Base-by-base conservation (phyloP, 805 yeast genomes). In the Candida michaelii region DNA sequence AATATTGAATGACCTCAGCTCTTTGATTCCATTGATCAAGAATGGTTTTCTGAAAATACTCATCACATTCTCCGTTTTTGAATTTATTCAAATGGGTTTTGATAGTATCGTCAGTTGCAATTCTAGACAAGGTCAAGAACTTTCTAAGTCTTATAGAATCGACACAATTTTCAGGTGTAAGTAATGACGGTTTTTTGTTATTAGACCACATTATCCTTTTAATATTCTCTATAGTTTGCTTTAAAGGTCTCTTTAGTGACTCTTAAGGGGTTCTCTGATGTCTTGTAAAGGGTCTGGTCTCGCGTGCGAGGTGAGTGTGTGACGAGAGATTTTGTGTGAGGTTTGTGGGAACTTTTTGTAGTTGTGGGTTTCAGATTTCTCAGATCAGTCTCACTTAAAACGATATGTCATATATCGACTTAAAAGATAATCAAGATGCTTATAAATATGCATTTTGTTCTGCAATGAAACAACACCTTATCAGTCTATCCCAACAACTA, bases 61-160 rank as follows among this genome's bases (percentile, higher is more conserved):
- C 39, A 36, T 54, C 59, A 47, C 74, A 70, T 5, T 53, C 48
- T 2, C 40, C 43, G 7, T 47, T 37, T 1, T 39, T 34, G 17
- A 60, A 41, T 39, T 60, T 70, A 49, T 69, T 68, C 37, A 70
- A 50, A 47, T 69, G 74, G 32, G 65, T 67, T 13, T 55, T 52
- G 25, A 70, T 57, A 15, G 65, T 52, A 47, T 70, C 76, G 49
- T 70, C 76, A n/a, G 70, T 57, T 17, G 66, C 64, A 10, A 60
- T 46, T 27, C 76, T 46, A 4, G 74, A 69, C n/a, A 62, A 57
- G 5, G 64, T 55, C 12, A 70, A 57, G 49, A 70, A 70, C 17
- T 63, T 66, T 36, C 70, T 51, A 41, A 69, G 55, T 23, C 73
- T 46, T 5, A 64, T 42, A 9, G 66, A 58, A 8, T 66, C 52